phyloP scores from a whole-genome alignment of 306 rosid genomes.

The Malus sylvestris region DNA sequence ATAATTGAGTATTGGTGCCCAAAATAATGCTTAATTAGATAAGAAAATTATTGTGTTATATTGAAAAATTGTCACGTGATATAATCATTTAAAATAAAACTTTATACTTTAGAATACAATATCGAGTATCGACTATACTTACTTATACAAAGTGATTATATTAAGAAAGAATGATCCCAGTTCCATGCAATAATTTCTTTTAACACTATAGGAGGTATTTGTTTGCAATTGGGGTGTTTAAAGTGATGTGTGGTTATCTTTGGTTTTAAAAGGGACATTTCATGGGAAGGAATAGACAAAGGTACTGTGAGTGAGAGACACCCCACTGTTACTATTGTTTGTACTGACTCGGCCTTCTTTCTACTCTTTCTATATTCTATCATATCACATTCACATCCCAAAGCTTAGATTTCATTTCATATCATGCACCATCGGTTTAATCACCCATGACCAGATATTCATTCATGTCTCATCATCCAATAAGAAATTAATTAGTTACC shows the following conservation, averaged over 20 bases:
- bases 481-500: not conserved
- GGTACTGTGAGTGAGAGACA: constrained; percentile 47
- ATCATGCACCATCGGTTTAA: not conserved
- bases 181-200: not conserved
- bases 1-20: not conserved
- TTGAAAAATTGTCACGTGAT: not conserved
- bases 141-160: too few relatives aligned
- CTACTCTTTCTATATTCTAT: not conserved
- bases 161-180: not conserved
- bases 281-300: constrained; percentile 53
- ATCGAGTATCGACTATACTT: too few relatives aligned
- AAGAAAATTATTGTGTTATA: too few relatives aligned
- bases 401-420: not conserved
- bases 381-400: not conserved
- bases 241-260: constrained; percentile 23
- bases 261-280: constrained; percentile 58
- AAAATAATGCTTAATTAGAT: not conserved
- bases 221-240: not conserved
- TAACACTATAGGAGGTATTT: not conserved
- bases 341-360: constrained; percentile 16
- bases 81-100: too few relatives aligned
- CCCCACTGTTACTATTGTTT: constrained; percentile 39
- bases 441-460: not conserved
- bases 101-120: not conserved
- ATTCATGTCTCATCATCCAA: not conserved